Evolutionary conservation across 805 yeast genomes (phyloP).

Genomic region (Kazachstania africana): DNA sequence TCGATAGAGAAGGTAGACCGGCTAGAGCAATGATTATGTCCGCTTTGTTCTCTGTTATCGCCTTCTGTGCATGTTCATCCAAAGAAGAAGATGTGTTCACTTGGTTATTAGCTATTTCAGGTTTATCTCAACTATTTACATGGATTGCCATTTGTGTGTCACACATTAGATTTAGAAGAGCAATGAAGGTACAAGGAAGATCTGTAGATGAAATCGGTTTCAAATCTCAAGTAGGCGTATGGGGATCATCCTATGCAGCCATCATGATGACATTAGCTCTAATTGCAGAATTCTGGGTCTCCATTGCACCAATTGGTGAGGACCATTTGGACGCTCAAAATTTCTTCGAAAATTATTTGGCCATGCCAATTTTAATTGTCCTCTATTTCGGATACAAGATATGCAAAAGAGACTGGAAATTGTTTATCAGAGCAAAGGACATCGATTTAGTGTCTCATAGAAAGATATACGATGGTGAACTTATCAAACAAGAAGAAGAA

Average conservation of each 20-base stretch:
- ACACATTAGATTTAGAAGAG: constrained; percentile 48
- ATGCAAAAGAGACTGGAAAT: constrained; percentile 34
- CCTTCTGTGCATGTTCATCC: constrained; percentile 54
- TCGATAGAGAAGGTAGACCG: constrained; percentile 60
- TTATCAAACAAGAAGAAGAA: constrained; percentile 24
- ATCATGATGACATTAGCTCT: constrained; percentile 38
- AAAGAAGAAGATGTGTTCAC: constrained; percentile 47
- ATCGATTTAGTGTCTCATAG: constrained; percentile 22
- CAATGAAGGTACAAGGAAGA: constrained; percentile 43
- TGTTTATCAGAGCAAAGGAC: constrained; percentile 21
- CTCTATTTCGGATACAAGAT: constrained; percentile 35
- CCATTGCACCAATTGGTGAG: constrained; percentile 41
- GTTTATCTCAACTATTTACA: constrained; percentile 50
- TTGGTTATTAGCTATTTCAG: constrained; percentile 55
- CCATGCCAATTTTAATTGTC: constrained; percentile 35
- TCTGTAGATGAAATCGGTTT: constrained; percentile 41
- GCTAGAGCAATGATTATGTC: constrained; percentile 37
- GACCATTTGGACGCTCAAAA: constrained; percentile 28
- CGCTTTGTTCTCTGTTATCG: constrained; percentile 44
- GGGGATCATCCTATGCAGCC: constrained; percentile 44
- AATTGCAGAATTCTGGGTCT: constrained; percentile 56
- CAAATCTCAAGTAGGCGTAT: constrained; percentile 38
- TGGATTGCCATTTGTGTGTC: constrained; percentile 49
- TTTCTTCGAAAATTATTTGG: constrained; percentile 37
- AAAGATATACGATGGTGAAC: constrained; percentile 25